A percentile compares a stretch with the other conserved stretches of the same genome.
These are phyloP conservation scores for Paraphoma chrysanthemicola DNA, from an alignment of 2,329 filamentous ascomycete species.

Conservation along the genomic window DNA sequence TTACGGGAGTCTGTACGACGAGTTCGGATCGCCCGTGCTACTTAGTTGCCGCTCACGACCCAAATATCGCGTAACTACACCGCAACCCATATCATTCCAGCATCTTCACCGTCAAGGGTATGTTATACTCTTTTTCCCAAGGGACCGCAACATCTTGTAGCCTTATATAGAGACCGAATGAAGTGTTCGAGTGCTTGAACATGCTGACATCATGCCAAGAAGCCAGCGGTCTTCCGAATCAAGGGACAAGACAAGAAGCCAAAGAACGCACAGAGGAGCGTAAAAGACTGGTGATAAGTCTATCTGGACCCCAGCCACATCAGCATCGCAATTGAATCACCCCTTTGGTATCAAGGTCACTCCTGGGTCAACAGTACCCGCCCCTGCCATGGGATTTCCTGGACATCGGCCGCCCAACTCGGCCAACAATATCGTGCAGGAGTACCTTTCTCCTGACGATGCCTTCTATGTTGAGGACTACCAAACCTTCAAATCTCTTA, in stretches of 20 bases:
- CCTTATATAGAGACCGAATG: not conserved
- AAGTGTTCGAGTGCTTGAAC: not conserved
- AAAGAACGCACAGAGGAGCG: not conserved
- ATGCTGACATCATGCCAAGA: slow-evolving; percentile 7
- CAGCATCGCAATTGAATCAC: not conserved
- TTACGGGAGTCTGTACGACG: not conserved
- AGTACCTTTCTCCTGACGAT: slow-evolving; percentile 42
- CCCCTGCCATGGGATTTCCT: slow-evolving; percentile 23
- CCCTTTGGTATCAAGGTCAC: not conserved
- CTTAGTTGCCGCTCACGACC: not conserved
- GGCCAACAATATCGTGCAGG: slow-evolving; percentile 44
- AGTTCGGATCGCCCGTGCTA: no score
- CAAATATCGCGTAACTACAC: slow-evolving; percentile 11
- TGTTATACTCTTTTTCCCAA: not conserved
- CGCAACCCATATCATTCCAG: slow-evolving; percentile 1
- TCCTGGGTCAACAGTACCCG: slow-evolving; percentile 1
- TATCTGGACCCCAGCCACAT: not conserved
- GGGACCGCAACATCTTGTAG: not conserved
- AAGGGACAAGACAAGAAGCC: not conserved
- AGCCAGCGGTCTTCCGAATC: not conserved
- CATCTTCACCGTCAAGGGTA: not conserved
- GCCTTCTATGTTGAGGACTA: slow-evolving; percentile 36
- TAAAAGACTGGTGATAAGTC: not conserved
- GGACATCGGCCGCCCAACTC: slow-evolving; percentile 23
- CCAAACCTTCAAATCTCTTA: slow-evolving; percentile 39